Conservation (phyloP, 768 basidiomycete genomes). For the Gloeostereum incarnatum region DNA sequence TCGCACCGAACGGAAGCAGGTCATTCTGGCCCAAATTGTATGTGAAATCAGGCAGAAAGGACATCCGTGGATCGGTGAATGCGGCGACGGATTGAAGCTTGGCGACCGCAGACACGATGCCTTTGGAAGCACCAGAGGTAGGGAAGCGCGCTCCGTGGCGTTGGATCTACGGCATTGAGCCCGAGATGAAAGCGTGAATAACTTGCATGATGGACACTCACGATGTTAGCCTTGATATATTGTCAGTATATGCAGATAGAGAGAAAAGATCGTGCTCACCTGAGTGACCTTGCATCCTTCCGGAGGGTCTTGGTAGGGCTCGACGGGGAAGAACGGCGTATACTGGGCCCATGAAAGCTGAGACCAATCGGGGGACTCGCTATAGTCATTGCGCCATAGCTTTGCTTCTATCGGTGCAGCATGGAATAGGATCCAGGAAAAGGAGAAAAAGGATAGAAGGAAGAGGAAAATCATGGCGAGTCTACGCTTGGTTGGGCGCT, state of each 20-base stretch:
- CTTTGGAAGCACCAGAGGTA: constrained; percentile 33
- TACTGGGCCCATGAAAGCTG: constrained; percentile 46
- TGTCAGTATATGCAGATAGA: neutral
- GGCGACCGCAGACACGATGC: constrained; percentile 36
- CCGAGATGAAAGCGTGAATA: constrained; percentile 1
- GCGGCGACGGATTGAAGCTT: constrained; percentile 42
- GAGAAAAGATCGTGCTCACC: constrained; percentile 19
- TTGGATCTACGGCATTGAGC: constrained; percentile 44
- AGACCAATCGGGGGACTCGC: constrained; percentile 1
- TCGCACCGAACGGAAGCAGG: constrained; percentile 59
- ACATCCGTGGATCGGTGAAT: constrained; percentile 34
- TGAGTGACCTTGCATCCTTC: constrained; percentile 44
- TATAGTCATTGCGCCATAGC: too few relatives aligned
- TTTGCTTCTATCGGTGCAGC: too few relatives aligned
- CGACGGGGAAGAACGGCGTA: constrained; percentile 47
- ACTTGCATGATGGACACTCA: constrained; percentile 19
- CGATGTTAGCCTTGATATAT: constrained; percentile 45
- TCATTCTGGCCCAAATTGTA: constrained; percentile 51
- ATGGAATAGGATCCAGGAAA: too few relatives aligned
- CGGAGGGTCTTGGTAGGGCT: constrained; percentile 35
- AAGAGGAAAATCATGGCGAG: too few relatives aligned
- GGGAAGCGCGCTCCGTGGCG: constrained; percentile 78
- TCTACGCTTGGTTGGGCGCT: too few relatives aligned
- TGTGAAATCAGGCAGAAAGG: constrained; percentile 50
- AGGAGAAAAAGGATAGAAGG: too few relatives aligned